Evolutionary conservation across 805 yeast genomes (phyloP).

Genomic region (Starmerella roubikii): DNA sequence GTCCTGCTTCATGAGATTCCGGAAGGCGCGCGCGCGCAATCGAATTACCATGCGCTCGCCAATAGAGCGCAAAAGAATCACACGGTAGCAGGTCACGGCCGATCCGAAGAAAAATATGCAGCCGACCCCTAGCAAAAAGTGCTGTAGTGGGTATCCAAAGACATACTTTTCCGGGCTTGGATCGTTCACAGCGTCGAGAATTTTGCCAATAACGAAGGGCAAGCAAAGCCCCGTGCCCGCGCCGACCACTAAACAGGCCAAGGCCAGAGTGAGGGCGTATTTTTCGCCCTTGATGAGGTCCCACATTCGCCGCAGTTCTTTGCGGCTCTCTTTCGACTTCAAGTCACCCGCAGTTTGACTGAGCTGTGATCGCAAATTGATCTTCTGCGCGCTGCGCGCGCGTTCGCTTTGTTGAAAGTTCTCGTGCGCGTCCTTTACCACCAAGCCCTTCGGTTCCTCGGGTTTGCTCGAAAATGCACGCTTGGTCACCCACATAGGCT

Average conservation of each 20-base stretch:
- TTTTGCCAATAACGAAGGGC: slow-evolving; percentile 75
- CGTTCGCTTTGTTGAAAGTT: slow-evolving; percentile 20
- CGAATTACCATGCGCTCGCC: slow-evolving; percentile 85
- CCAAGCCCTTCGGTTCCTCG: too few relatives aligned
- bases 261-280: slow-evolving; percentile 44
- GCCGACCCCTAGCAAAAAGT: slow-evolving; percentile 50
- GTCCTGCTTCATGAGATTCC: slow-evolving; percentile 70
- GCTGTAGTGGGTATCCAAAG: slow-evolving; percentile 47
- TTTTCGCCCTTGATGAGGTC: slow-evolving; percentile 45
- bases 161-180: slow-evolving; percentile 27
- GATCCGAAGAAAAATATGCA: slow-evolving; percentile 61
- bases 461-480: too few relatives aligned
- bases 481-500: too few relatives aligned
- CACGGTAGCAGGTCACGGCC: slow-evolving; percentile 64
- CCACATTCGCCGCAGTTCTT: slow-evolving; percentile 38
- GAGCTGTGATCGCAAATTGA: slow-evolving; percentile 26
- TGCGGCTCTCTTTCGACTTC: slow-evolving; percentile 12
- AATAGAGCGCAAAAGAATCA: slow-evolving; percentile 56
- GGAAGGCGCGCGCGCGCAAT: slow-evolving; percentile 61
- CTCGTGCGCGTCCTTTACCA: too few relatives aligned
- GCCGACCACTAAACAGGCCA: slow-evolving; percentile 49
- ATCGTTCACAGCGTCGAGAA: slow-evolving; percentile 55
- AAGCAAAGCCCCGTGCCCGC: slow-evolving; percentile 70
- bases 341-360: slow-evolving; percentile 7
- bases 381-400: slow-evolving; percentile 22